Conservation (phyloP, 208 protist genomes). For the Acanthamoeba lenticulata region DNA sequence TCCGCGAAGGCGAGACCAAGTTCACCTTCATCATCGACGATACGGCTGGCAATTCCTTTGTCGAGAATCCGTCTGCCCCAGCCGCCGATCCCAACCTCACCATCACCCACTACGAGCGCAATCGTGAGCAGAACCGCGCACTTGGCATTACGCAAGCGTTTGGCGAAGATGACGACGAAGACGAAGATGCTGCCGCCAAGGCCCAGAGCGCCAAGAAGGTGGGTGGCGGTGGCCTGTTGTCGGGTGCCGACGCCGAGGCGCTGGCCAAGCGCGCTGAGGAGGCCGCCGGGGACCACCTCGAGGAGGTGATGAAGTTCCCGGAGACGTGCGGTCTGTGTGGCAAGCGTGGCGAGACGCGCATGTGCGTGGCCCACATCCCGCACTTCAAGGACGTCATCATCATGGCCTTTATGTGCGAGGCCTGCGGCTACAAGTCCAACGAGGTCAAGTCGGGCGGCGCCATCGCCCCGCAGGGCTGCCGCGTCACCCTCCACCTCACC, state of each 20-base stretch:
- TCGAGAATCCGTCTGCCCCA: slow-evolving; percentile 86
- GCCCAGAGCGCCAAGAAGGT: slow-evolving; percentile 9
- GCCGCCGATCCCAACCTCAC: slow-evolving; percentile 86
- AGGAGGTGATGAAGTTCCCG: slow-evolving; percentile 73
- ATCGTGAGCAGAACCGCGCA: slow-evolving; percentile 87
- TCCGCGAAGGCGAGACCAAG: slow-evolving; percentile 62
- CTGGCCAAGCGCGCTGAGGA: slow-evolving; percentile 1
- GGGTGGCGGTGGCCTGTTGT: not conserved
- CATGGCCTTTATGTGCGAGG: slow-evolving; percentile 86
- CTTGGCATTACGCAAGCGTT: slow-evolving; percentile 80
- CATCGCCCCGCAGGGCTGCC: slow-evolving; percentile 80
- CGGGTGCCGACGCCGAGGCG: slow-evolving; percentile 13
- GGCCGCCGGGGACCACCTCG: not conserved
- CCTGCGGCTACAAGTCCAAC: slow-evolving; percentile 87
- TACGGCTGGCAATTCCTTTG: slow-evolving; percentile 88
- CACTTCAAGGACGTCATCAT: slow-evolving; percentile 91
- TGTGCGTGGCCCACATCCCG: slow-evolving; percentile 84
- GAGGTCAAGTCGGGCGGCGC: slow-evolving; percentile 89
- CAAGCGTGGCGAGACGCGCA: slow-evolving; percentile 65
- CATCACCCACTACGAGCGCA: slow-evolving; percentile 85
- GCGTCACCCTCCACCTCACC: slow-evolving; percentile 81
- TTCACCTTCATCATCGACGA: slow-evolving; percentile 89
- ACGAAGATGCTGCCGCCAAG: not conserved
- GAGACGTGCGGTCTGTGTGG: slow-evolving; percentile 75
- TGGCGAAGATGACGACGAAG: slow-evolving; percentile 53